Percentiles rank a stretch among this genome's conserved stretches.
Evolutionary conservation across 2,329 filamentous ascomycete genomes (phyloP).

Genomic region (Cryphonectria japonica): DNA sequence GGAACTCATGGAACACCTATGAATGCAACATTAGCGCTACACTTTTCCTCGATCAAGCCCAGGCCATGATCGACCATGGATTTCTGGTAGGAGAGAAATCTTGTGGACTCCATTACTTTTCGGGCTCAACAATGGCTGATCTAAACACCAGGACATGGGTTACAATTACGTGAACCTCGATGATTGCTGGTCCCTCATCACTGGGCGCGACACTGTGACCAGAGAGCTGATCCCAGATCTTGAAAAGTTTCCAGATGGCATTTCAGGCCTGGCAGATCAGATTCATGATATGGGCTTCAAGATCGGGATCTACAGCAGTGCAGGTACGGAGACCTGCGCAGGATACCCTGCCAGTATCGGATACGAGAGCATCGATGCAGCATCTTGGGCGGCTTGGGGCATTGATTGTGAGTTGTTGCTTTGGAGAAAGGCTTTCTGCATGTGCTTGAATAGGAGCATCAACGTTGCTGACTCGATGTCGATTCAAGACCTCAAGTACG

Average conservation of each 20-base stretch:
- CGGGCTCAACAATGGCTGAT: background rate
- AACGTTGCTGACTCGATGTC: background rate
- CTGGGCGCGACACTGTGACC: slow-evolving; percentile 5
- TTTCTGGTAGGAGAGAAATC: background rate
- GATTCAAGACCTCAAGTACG: slow-evolving; percentile 21
- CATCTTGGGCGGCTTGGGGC: slow-evolving; percentile 19
- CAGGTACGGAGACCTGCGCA: slow-evolving; percentile 17
- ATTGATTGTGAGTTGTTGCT: slow-evolving; percentile 14
- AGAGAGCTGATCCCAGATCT: slow-evolving; percentile 4
- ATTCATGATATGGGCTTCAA: slow-evolving; percentile 19
- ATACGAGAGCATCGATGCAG: slow-evolving; percentile 20
- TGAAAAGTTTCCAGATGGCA: slow-evolving; percentile 17
- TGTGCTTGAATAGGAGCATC: background rate
- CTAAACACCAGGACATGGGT: background rate
- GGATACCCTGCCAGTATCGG: slow-evolving; percentile 22
- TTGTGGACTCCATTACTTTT: too few relatives aligned
- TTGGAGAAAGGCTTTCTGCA: background rate
- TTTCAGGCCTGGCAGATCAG: slow-evolving; percentile 14
- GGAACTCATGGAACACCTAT: slow-evolving; percentile 24
- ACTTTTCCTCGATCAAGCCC: slow-evolving; percentile 12
- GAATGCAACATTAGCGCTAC: slow-evolving; percentile 16
- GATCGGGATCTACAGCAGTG: slow-evolving; percentile 20
- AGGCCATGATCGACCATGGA: slow-evolving; percentile 20
- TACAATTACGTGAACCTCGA: slow-evolving; percentile 23
- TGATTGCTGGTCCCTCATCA: slow-evolving; percentile 21